Base-by-base conservation (phyloP, 805 yeast species). In the Kodamaea restingae region DNA sequence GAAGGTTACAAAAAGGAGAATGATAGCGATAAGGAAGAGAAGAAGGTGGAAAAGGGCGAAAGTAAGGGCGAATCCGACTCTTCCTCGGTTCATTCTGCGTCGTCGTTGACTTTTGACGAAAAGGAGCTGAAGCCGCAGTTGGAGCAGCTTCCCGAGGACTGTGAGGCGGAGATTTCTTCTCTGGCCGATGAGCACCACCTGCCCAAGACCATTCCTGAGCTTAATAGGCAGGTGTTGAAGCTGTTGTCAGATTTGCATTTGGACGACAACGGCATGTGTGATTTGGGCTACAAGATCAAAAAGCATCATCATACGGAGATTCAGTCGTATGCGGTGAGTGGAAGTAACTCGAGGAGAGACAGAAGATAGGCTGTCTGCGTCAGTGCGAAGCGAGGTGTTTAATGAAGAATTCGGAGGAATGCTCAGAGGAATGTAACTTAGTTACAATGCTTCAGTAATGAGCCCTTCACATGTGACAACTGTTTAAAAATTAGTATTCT, bases 291-390 rank as follows among this genome's bases (percentile, higher is more conserved):
- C 44, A 61, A 55, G 48, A 56, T 69, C 32, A 65, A 54, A 40
- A 67, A 60, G 49, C 74, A 69, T 42, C 70, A 65, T 46, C 74
- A 69, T 43, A 46, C 58, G 35, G 73, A 65, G 15, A 51, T 66
- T 4, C 61, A 67, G 45, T 58, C 58, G 34, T 61, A 55, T 9
- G 56, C 58, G 1, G 51, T 60, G 22, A 39, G 38, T 10, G 42
- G 42, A 2, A 33, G 14, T 51, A 59, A 5, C 6, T 38, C 54
- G 11, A 40, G 58, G 31, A 46, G 52, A 20, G 22, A 20, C 22
- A 20, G 8, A 6, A 44, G 31, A 28, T 15, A 12, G 14, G 14
- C n/a, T n/a, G n/a, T n/a, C n/a, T n/a, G n/a, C n/a, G n/a, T n/a
- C n/a, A n/a, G n/a, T n/a, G n/a, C n/a, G n/a, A n/a, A n/a, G n/a